These are phyloP conservation scores for Penicillium griseofulvum DNA, from an alignment of 2,329 filamentous ascomycete genomes.

Conservation along the genomic window DNA sequence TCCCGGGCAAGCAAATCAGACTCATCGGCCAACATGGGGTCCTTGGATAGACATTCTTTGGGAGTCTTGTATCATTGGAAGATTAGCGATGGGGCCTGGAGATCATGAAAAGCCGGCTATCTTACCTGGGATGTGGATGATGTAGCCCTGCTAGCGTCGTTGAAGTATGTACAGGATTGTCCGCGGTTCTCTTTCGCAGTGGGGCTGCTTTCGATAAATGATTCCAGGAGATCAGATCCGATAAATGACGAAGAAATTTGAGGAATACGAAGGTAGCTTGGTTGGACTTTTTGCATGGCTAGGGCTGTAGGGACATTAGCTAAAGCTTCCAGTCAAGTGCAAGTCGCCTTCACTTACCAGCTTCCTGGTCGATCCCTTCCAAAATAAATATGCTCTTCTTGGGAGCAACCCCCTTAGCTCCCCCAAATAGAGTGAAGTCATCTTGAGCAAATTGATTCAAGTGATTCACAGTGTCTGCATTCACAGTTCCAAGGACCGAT, in stretches of 20 bases:
- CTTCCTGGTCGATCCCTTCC: constrained; percentile 61
- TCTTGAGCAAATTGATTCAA: constrained; percentile 61
- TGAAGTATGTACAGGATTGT: constrained; percentile 15
- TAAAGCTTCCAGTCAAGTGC: not conserved
- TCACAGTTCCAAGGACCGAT: constrained; percentile 39
- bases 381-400: constrained; percentile 37
- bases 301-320: constrained; percentile 15
- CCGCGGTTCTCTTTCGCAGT: constrained; percentile 3
- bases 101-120: not conserved
- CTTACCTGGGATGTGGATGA: constrained; percentile 13
- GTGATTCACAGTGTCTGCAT: constrained; percentile 53
- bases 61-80: constrained; percentile 10
- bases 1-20: constrained; percentile 10
- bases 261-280: constrained; percentile 16
- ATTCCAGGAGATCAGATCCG: constrained; percentile 11
- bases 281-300: constrained; percentile 12
- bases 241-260: constrained; percentile 14
- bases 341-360: constrained; percentile 53
- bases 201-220: not conserved
- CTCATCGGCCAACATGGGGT: constrained; percentile 17
- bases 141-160: not conserved
- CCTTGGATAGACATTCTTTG: constrained; percentile 22
- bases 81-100: not conserved
- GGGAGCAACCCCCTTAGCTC: constrained; percentile 12
- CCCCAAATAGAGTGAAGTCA: constrained; percentile 52